Evolutionary conservation across 116 monocot genomes (phyloP).

Genomic region (Iris pallida): DNA sequence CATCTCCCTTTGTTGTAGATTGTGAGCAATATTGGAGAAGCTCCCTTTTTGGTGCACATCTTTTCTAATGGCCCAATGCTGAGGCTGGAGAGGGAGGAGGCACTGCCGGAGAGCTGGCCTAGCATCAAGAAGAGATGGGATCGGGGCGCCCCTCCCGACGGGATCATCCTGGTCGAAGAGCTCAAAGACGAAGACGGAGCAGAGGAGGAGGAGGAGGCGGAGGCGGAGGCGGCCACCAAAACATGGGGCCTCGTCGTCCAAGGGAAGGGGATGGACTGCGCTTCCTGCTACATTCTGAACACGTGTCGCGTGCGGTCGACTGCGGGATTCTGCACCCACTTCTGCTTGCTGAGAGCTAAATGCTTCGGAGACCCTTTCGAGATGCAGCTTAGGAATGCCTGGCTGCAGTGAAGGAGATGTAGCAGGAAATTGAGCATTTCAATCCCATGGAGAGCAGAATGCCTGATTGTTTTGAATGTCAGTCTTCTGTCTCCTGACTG

Average conservation of each 20-base stretch:
- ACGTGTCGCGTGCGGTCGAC: slow-evolving; percentile 59
- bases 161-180: slow-evolving; percentile 73
- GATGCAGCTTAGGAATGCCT: slow-evolving; percentile 56
- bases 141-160: slow-evolving; percentile 42
- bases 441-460: no score
- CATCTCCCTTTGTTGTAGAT: slow-evolving; percentile 29
- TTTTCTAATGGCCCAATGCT: slow-evolving; percentile 26
- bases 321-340: slow-evolving; percentile 72
- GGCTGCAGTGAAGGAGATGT: slow-evolving; percentile 30
- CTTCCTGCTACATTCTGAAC: slow-evolving; percentile 65
- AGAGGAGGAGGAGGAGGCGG: neutral
- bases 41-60: slow-evolving; percentile 66
- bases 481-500: no score
- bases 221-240: neutral
- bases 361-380: slow-evolving; percentile 68
- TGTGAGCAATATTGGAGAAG: slow-evolving; percentile 62
- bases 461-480: no score
- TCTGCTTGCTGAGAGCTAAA: slow-evolving; percentile 68
- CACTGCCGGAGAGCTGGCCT: slow-evolving; percentile 47
- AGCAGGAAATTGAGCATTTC: neutral
- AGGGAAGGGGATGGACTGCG: slow-evolving; percentile 52
- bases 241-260: slow-evolving; percentile 76
- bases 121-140: slow-evolving; percentile 44
- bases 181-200: slow-evolving; percentile 15
- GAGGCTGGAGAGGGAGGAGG: slow-evolving; percentile 45